Base-by-base conservation (phyloP, 1,284 basidiomycete genomes). In the Cryptococcus sp. region DNA sequence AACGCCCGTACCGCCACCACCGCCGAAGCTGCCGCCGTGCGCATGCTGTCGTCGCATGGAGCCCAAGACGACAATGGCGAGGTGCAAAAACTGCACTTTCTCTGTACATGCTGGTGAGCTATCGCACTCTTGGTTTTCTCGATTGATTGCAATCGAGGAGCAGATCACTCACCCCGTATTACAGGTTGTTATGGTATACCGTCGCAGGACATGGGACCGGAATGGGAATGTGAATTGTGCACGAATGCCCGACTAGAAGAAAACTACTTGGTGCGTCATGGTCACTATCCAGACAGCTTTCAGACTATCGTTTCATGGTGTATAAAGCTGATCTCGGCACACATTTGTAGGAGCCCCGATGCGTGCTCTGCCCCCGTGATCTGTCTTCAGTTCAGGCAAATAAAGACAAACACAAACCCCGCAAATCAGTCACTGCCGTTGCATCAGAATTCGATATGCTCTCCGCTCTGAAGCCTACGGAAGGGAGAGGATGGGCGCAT, bases 401-500 rank as follows among this genome's bases (percentile, higher is more conserved):
- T 19, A 70, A 69, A 60, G 48, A 60, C 23, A 74, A 80, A 46
- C 68, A 65, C 31, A 82, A 70, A 65, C 84, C 70, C 35, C 31
- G 31, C 31, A 35, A 35, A 13, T 35, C 31, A 10, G 8, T 35
- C 31, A 13, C 8, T 35, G 75, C 80, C n/a, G 70, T 83, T 2
- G 42, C 52, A 35, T 7, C 56, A 3, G 87, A 90, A 67, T 78
- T 79, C 56, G 85, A 86, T 16, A 88, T 88, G 67, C 81, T 97
- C 41, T 88, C 91, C 44, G 89, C 88, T 3, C 87, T 90, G 73
- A 97, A 97, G 75, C 91, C 91, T 5, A 97, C 94, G 0, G 95
- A 98, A 80, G 89, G 91, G 25, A 88, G 90, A 76, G 90, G 91
- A 61, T 97, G 93, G 91, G 87, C 87, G 0, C 95, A 99, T 74